Evolutionary conservation across 1,139 yeast species (phyloP).

Genomic region (Magnusiomyces tetraspermus): DNA sequence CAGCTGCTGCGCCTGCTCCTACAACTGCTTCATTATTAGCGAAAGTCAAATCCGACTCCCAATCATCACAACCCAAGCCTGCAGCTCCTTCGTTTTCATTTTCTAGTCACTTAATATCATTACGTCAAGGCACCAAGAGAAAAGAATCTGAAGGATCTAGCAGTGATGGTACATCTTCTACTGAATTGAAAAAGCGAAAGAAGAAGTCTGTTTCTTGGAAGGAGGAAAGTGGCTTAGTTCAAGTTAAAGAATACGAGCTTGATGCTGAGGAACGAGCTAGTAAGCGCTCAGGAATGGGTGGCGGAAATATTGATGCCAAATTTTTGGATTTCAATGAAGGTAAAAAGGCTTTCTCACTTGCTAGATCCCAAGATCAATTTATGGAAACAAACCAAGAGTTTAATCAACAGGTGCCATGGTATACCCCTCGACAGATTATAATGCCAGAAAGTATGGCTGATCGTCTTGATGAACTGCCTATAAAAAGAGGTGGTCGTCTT

Average conservation of each 20-base stretch:
- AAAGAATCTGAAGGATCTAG: constrained; percentile 7
- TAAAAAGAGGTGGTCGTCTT: constrained; percentile 27
- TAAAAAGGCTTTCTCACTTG: constrained; percentile 17
- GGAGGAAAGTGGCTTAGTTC: constrained; percentile 32
- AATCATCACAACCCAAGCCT: constrained; percentile 8
- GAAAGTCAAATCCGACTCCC: constrained; percentile 2
- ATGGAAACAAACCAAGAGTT: background rate
- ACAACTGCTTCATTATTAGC: constrained; percentile 3
- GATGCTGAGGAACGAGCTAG: constrained; percentile 36
- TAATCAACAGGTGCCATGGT: constrained; percentile 7
- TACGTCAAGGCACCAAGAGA: constrained; percentile 9
- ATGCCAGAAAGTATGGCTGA: constrained; percentile 5
- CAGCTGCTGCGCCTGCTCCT: background rate
- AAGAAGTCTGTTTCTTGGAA: constrained; percentile 33
- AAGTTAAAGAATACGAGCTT: constrained; percentile 38
- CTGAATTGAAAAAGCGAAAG: constrained; percentile 14
- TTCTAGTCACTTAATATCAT: constrained; percentile 16
- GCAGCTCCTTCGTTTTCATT: constrained; percentile 16
- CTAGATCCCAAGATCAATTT: background rate
- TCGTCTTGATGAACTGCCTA: constrained; percentile 19
- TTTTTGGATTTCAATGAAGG: constrained; percentile 29
- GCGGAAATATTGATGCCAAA: constrained; percentile 21
- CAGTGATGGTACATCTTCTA: constrained; percentile 6
- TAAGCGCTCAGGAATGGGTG: constrained; percentile 22
- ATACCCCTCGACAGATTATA: constrained; percentile 6